Conservation (phyloP, 2,329 filamentous ascomycete species). For the Pestalotiopsis fici region DNA sequence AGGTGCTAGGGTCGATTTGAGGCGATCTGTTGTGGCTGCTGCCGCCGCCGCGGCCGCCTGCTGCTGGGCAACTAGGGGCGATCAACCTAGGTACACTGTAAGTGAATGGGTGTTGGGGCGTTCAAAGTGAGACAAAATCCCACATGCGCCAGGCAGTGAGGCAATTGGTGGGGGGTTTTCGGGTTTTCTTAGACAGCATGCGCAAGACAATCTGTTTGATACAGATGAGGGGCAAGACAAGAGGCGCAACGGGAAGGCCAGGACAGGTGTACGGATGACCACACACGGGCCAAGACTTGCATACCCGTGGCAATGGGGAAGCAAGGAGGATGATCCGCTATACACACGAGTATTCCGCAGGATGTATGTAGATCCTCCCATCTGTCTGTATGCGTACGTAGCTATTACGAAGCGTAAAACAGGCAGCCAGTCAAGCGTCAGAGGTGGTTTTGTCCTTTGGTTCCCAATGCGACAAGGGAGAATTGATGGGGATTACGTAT, state of each 20-base stretch:
- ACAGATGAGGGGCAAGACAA: neutral
- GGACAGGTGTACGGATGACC: neutral
- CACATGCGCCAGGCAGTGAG: neutral
- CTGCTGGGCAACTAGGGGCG: neutral
- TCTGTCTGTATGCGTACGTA: too few species aligned
- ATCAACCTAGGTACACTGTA: neutral
- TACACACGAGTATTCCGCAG: too few species aligned
- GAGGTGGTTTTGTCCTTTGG: neutral
- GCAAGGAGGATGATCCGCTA: too few species aligned
- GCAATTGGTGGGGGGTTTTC: neutral
- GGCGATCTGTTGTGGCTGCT: neutral
- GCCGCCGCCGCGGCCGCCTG: neutral
- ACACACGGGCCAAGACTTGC: neutral
- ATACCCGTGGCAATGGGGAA: neutral
- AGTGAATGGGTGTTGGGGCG: neutral
- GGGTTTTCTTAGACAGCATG: neutral
- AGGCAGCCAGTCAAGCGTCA: too few species aligned
- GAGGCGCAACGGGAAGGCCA: neutral
- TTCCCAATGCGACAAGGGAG: neutral
- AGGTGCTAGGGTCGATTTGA: neutral
- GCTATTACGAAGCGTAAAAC: too few species aligned
- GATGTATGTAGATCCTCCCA: neutral
- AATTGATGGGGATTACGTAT: conserved; percentile 5
- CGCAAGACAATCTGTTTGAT: conserved; percentile 1
- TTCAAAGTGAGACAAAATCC: neutral